Conservation (phyloP, 108 stramenopile species). For the Ochromonas danica region DNA sequence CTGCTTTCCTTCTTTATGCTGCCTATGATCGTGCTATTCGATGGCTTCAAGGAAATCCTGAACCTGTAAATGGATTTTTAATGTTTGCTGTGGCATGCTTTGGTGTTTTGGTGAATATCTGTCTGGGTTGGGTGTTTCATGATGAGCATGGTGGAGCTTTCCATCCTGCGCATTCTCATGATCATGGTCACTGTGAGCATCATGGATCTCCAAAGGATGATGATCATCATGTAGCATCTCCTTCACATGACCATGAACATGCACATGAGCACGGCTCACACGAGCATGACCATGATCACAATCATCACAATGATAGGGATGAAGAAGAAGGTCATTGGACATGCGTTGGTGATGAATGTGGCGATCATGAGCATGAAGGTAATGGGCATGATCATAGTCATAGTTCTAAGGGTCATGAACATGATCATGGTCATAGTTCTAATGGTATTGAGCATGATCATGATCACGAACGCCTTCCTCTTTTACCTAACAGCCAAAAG, state of each 20-base stretch:
- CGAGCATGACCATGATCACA: background rate
- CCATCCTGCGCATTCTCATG: background rate
- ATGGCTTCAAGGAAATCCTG: background rate
- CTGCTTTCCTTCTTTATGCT: background rate
- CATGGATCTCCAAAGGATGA: too few relatives aligned
- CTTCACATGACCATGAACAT: background rate
- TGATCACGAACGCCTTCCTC: background rate
- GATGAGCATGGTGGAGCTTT: slow-evolving; percentile 3
- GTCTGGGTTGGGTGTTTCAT: background rate
- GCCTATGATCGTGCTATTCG: slow-evolving; percentile 6
- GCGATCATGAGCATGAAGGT: slow-evolving; percentile 4
- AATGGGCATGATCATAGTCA: too few relatives aligned
- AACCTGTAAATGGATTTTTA: background rate
- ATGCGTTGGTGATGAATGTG: too few relatives aligned
- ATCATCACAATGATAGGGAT: too few relatives aligned
- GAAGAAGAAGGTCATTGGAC: too few relatives aligned
- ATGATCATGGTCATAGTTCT: slow-evolving; percentile 6
- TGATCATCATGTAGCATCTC: background rate
- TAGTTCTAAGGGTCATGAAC: slow-evolving; percentile 20
- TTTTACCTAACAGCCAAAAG: too few relatives aligned
- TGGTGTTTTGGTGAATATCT: slow-evolving; percentile 10
- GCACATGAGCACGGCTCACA: background rate
- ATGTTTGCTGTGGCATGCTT: slow-evolving; percentile 3
- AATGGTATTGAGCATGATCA: too few relatives aligned
- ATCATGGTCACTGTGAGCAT: background rate